phyloP scores from a whole-genome alignment of 202 grass and related monocot species.

The Elaeis oleifera region DNA sequence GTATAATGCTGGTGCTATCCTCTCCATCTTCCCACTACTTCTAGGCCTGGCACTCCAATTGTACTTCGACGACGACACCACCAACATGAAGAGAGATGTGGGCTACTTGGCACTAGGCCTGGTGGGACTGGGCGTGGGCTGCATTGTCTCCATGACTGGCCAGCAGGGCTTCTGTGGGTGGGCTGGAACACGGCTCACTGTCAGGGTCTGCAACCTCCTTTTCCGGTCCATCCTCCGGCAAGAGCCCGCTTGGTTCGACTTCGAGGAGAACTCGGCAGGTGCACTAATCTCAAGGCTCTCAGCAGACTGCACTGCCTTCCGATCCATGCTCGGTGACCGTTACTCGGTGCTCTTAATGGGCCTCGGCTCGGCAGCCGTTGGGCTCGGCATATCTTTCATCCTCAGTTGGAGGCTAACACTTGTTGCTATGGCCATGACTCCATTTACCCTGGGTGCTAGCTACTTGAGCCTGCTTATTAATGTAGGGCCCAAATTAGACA shows the following conservation, averaged over 20 bases:
- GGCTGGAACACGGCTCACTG: slow-evolving; percentile 39
- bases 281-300: slow-evolving; percentile 38
- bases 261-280: slow-evolving; percentile 42
- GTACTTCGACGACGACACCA: slow-evolving; percentile 30
- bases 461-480: slow-evolving; percentile 52
- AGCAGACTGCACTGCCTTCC: slow-evolving; percentile 32
- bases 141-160: slow-evolving; percentile 50
- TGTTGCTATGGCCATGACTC: slow-evolving; percentile 30
- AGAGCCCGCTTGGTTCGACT: slow-evolving; percentile 55
- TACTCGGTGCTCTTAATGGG: slow-evolving; percentile 50
- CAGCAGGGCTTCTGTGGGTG: slow-evolving; percentile 51
- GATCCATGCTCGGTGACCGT: slow-evolving; percentile 44
- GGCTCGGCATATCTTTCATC: slow-evolving; percentile 37
- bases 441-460: slow-evolving; percentile 32
- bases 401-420: slow-evolving; percentile 50
- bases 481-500: slow-evolving; percentile 22
- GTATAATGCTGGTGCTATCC: slow-evolving; percentile 44
- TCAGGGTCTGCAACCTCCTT: slow-evolving; percentile 32
- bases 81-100: slow-evolving; percentile 47
- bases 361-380: slow-evolving; percentile 33
- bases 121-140: slow-evolving; percentile 43
- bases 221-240: slow-evolving; percentile 44
- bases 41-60: slow-evolving; percentile 49
- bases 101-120: slow-evolving; percentile 23
- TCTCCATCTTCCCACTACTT: slow-evolving; percentile 53